Conservation (phyloP, 768 basidiomycete genomes). For the Suillus occidentalis region DNA sequence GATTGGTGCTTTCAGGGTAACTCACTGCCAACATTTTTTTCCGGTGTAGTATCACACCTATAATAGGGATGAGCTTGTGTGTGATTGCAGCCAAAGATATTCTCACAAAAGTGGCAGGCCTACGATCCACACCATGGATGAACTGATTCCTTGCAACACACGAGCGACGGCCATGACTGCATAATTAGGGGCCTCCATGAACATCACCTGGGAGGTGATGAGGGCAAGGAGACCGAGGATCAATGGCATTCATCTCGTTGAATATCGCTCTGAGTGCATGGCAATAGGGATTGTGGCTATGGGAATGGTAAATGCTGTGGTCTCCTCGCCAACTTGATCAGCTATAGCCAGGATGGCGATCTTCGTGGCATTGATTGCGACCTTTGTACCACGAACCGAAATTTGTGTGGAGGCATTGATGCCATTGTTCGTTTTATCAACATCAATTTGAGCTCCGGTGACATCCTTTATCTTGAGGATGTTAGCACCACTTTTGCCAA, state of each 20-base stretch:
- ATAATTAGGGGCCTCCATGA: conserved; percentile 63
- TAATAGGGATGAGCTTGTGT: conserved; percentile 13
- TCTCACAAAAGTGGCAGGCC: conserved; percentile 58
- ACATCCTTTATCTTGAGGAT: too few relatives aligned
- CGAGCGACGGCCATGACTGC: conserved; percentile 59
- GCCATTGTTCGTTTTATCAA: too few relatives aligned
- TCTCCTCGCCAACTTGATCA: too few relatives aligned
- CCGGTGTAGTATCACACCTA: conserved; percentile 59
- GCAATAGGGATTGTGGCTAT: conserved; percentile 60
- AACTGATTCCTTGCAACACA: conserved; percentile 57
- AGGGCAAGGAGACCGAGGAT: conserved; percentile 50
- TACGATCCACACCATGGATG: conserved; percentile 62
- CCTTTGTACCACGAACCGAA: too few relatives aligned
- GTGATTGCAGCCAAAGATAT: not conserved
- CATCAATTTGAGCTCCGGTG: too few relatives aligned
- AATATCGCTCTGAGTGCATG: conserved; percentile 51
- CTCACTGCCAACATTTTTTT: conserved; percentile 49
- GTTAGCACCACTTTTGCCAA: too few relatives aligned
- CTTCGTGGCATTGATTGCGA: too few relatives aligned
- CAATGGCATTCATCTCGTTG: conserved; percentile 48
- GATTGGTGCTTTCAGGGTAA: conserved; percentile 3
- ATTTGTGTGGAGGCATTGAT: too few relatives aligned
- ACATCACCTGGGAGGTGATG: conserved; percentile 54
- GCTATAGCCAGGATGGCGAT: too few relatives aligned
- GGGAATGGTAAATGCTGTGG: conserved; percentile 12